Base-by-base conservation (phyloP, 192 early-diverging fungal genomes). In the Linderina pennispora region DNA sequence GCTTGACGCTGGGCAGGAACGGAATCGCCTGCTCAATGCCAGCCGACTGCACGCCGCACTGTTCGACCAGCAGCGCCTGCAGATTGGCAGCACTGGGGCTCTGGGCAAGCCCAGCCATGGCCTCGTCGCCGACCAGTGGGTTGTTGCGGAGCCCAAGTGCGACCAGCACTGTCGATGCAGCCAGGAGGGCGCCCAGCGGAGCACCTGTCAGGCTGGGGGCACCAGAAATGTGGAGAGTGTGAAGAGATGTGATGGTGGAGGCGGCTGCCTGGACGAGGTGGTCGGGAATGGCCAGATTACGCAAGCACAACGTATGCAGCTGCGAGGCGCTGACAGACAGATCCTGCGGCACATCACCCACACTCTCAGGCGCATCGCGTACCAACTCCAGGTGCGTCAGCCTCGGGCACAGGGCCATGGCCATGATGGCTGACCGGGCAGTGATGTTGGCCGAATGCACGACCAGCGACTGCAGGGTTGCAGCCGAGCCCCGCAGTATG, bases 1-100 rank as follows among this genome's bases (percentile, higher is more conserved):
- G 53, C 50, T 49, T 52, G 23, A 61, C 39, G 21, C 23, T 26
- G 21, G 53, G 44, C n/a, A 68, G 45, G 10, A 53, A 19, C 15
- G 65, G 33, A 15, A 68, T 37, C 18, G 45, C 49, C 23, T 52
- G 40, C 46, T 68, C 65, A 19, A 61, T 16, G 26, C 53, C 65
- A 3, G 61, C 65, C 14, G 65, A 68, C 45, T 68, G 65, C 58
- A 68, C 45, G 13, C 43, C 53, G 32, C 65, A 68, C 41, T 53
- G 48, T 19, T 50, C 24, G 2, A 68, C 48, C 3, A 61, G 17
- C 15, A 68, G 48, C 8, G 56, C 53, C 15, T 43, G 58, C 21
- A 68, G 44, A 9, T 35, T 31, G 3, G n/a, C 16, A 1, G 58
- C 65, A 22, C 65, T 68, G 9, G 48, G 53, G 13, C 65, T 45